phyloP scores from a whole-genome alignment of 805 yeast species.

The Ogataea zsoltii region DNA sequence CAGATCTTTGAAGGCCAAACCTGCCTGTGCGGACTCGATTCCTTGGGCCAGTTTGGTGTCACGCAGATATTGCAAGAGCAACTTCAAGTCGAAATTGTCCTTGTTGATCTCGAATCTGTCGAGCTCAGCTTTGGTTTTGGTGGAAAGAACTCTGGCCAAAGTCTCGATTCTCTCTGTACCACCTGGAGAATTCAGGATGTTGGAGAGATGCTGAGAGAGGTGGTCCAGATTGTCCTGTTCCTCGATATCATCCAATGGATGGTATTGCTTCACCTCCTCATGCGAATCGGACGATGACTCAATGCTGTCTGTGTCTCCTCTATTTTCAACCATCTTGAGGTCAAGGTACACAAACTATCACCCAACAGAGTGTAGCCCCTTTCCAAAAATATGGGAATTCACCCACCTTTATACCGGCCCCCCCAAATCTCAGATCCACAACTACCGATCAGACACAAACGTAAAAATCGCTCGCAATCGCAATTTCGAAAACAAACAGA shows the following conservation, averaged over 20 bases:
- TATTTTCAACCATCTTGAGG: constrained; percentile 6
- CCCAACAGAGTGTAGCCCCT: neutral
- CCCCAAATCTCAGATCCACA: constrained; percentile 1
- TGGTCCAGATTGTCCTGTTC: constrained; percentile 26
- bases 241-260: constrained; percentile 27
- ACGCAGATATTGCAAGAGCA: constrained; percentile 41
- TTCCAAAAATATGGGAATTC: neutral
- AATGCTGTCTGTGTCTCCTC: constrained; percentile 25
- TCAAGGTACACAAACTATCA: constrained; percentile 2
- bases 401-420: constrained; percentile 2
- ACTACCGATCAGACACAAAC: neutral
- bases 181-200: constrained; percentile 27
- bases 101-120: constrained; percentile 45
- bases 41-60: constrained; percentile 44
- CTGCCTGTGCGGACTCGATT: constrained; percentile 49
- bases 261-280: constrained; percentile 28
- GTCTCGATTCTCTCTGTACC: constrained; percentile 42
- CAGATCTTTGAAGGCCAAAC: constrained; percentile 47
- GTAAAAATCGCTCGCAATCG: constrained; percentile 10
- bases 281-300: constrained; percentile 22
- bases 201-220: constrained; percentile 30
- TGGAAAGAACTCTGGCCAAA: constrained; percentile 51
- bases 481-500: neutral
- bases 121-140: constrained; percentile 47
- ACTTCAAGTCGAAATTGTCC: constrained; percentile 47